These are phyloP conservation scores for Plantago elongata DNA, from an alignment of 257 asterid genomes.

Conservation along the genomic window DNA sequence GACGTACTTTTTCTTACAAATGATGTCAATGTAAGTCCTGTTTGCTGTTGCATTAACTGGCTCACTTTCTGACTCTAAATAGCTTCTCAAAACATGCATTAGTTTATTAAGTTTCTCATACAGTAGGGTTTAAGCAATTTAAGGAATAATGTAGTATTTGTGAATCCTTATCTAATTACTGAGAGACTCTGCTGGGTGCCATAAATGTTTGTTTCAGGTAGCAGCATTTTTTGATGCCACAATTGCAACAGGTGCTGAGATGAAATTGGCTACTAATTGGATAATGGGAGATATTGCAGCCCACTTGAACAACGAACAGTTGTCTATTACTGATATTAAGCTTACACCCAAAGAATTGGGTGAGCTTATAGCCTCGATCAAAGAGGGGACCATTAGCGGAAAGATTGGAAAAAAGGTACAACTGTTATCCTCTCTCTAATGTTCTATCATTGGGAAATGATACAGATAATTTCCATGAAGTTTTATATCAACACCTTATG, in stretches of 20 bases:
- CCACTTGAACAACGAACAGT: slow-evolving; percentile 77
- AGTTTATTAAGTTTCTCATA: too few relatives aligned
- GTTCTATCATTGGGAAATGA: background rate
- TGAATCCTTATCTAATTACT: too few relatives aligned
- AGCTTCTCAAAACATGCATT: too few relatives aligned
- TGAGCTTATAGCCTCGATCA: slow-evolving; percentile 83
- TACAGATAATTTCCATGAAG: too few relatives aligned
- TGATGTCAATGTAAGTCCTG: slow-evolving; percentile 59
- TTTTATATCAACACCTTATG: too few relatives aligned
- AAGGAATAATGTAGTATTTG: too few relatives aligned
- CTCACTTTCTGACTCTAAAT: too few relatives aligned
- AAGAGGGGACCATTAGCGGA: slow-evolving; percentile 86
- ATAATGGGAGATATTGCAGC: slow-evolving; percentile 98
- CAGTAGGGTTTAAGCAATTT: too few relatives aligned
- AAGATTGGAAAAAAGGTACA: slow-evolving; percentile 96
- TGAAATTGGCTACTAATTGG: slow-evolving; percentile 91
- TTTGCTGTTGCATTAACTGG: background rate
- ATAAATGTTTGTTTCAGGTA: slow-evolving; percentile 41
- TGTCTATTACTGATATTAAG: slow-evolving; percentile 64
- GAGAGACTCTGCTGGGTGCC: too few relatives aligned
- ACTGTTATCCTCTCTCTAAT: background rate
- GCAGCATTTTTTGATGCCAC: slow-evolving; percentile 85
- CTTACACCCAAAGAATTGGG: slow-evolving; percentile 78
- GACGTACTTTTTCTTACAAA: slow-evolving; percentile 92
- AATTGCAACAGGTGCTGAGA: slow-evolving; percentile 66